Evolutionary conservation across 176 grass and related monocot species (phyloP).

Genomic region (Zea mays): Zm-B73-REFERENCE-NAM-5.0 NC_050096.1:221565001-221565500

Average conservation of each 20-base stretch:
- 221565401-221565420: background rate
- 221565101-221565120: background rate
- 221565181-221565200: conserved; percentile 31
- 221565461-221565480: background rate
- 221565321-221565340: conserved; percentile 17
- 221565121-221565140: conserved; percentile 27
- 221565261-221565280: conserved; percentile 28
- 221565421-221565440: background rate
- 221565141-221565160: background rate
- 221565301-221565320: background rate
- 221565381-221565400: background rate
- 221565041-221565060: background rate
- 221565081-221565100: conserved; percentile 24
- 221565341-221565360: background rate
- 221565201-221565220: background rate
- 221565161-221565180: conserved; percentile 23
- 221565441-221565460: background rate
- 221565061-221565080: conserved; percentile 7
- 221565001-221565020: background rate
- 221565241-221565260: conserved; percentile 41
- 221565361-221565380: background rate
- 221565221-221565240: conserved; percentile 29
- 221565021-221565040: conserved; percentile 8
- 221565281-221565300: conserved; percentile 27
- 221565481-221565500: background rate